Evolutionary conservation across 176 grass and related monocot species (phyloP), one percentile per base, ranked within the genome.

Genomic region (Lolium multiflorum): DNA sequence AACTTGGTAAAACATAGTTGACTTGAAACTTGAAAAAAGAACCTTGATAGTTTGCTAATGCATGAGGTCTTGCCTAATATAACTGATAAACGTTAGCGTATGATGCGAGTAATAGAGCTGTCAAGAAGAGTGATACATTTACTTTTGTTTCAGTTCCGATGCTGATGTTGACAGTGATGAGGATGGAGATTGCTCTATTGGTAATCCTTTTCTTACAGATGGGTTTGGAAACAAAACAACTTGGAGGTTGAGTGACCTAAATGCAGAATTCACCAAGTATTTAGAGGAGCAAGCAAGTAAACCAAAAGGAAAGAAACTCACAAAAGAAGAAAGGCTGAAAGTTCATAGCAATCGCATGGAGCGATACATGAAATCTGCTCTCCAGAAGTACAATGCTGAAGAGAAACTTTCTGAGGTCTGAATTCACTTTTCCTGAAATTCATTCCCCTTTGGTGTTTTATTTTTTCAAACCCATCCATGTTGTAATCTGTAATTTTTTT

Each of bases 261-360:
- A 67, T 67, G 63, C 26, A 67, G 26, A 67, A 67, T 67, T 67
- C 63, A 37, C 63, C 26, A 37, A 35, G 26, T 67, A 17, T 37
- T 67, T 37, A 8, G 63, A 67, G 28, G 28, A 17, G 28, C 26
- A 37, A 67, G 28, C 63, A 67, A 67, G 63, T 67, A 37, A 67
- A 17, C 26, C 63, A 67, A 67, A 67, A 67, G 28, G 37, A 37
- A 67, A 67, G 63, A 67, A 67, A 17, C 12, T 16, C 28, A 67
- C 28, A 8, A 66, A 67, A 67, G 63, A 67, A 67, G 63, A 67
- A 31, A 37, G 28, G 63, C 63, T 67, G 14, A 37, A 37, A 37
- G 6, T 67, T 67, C 26, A 67, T 67, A 67, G 63, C 63, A 37
- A 37, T 67, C 26, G 63, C 28, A 35, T 67, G 63, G 63, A 67